Percentiles rank a stretch among this genome's conserved stretches.
Evolutionary conservation across 148 eudicot genomes (phyloP).

Genomic region (Rhododendron ovatum): DNA sequence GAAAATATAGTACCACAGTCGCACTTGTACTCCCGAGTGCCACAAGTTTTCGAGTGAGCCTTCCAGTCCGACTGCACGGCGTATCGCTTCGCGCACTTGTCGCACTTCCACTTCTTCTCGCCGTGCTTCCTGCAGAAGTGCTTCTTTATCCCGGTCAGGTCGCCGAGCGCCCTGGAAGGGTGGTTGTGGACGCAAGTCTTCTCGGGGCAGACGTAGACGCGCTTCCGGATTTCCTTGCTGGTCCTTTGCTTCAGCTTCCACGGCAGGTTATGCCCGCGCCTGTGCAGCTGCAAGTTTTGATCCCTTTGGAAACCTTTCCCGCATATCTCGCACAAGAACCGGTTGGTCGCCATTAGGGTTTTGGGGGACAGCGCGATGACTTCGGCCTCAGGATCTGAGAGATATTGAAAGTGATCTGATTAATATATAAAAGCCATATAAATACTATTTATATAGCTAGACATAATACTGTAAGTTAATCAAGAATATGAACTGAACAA

Average conservation of each 20-base stretch:
- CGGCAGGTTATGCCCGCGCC: conserved; percentile 91
- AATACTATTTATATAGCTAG: neutral
- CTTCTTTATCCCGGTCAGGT: conserved; percentile 86
- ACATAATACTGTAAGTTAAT: neutral
- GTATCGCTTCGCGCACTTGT: conserved; percentile 76
- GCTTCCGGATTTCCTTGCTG: conserved; percentile 59
- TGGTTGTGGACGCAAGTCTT: conserved; percentile 82
- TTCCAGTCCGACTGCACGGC: conserved; percentile 98
- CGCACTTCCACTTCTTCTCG: conserved; percentile 99
- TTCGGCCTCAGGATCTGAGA: conserved; percentile 93
- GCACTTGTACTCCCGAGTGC: conserved; percentile 88
- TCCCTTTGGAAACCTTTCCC: conserved; percentile 94
- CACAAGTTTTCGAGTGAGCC: conserved; percentile 96
- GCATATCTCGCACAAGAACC: conserved; percentile 90
- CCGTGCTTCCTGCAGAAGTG: conserved; percentile 94
- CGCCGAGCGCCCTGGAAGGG: conserved; percentile 87
- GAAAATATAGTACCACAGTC: conserved; percentile 93
- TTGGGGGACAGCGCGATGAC: conserved; percentile 86
- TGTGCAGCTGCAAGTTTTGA: conserved; percentile 80
- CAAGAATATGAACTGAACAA: neutral
- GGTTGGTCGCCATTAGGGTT: conserved; percentile 95
- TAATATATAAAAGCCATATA: neutral
- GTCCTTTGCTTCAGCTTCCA: conserved; percentile 95
- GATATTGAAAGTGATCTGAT: neutral
- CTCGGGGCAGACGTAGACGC: conserved; percentile 91